Conservation (phyloP, 352 stramenopile species). For the Phytophthora sansomeana region DNA sequence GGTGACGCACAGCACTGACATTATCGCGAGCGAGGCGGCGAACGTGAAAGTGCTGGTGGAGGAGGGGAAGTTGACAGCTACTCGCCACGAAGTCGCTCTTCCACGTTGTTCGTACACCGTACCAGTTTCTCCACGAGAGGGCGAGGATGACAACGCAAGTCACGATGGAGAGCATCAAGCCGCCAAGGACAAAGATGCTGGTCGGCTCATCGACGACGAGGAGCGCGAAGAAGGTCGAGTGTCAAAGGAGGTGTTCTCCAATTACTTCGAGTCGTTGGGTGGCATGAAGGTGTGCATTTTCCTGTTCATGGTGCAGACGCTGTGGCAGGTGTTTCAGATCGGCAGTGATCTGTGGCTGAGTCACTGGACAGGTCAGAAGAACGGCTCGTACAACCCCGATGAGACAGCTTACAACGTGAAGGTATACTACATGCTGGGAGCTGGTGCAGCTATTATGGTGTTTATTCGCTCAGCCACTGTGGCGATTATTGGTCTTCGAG, state of each 20-base stretch:
- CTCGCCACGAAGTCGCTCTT: conserved; percentile 16
- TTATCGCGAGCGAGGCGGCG: conserved; percentile 43
- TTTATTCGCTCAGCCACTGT: conserved; percentile 44
- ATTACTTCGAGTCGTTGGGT: conserved; percentile 53
- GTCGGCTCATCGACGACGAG: conserved; percentile 51
- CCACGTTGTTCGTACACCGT: conserved; percentile 19
- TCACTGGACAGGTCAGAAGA: conserved; percentile 49
- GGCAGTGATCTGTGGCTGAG: conserved; percentile 44
- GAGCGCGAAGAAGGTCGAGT: conserved; percentile 54
- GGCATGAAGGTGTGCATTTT: conserved; percentile 34
- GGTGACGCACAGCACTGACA: conserved; percentile 86
- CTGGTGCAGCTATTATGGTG: conserved; percentile 42
- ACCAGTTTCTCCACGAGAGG: conserved; percentile 8
- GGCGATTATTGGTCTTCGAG: conserved; percentile 42
- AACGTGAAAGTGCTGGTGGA: conserved; percentile 42
- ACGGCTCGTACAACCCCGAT: conserved; percentile 24
- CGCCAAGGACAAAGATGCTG: conserved; percentile 3
- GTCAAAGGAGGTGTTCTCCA: conserved; percentile 45
- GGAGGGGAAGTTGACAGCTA: conserved; percentile 25
- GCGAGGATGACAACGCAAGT: not conserved
- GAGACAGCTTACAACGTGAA: conserved; percentile 35
- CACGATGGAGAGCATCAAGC: conserved; percentile 11
- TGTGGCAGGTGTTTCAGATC: conserved; percentile 53
- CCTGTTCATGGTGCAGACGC: conserved; percentile 26
- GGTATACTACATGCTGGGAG: conserved; percentile 43